phyloP scores from a whole-genome alignment of 768 basidiomycete species.

The Multifurca ochricompacta region DNA sequence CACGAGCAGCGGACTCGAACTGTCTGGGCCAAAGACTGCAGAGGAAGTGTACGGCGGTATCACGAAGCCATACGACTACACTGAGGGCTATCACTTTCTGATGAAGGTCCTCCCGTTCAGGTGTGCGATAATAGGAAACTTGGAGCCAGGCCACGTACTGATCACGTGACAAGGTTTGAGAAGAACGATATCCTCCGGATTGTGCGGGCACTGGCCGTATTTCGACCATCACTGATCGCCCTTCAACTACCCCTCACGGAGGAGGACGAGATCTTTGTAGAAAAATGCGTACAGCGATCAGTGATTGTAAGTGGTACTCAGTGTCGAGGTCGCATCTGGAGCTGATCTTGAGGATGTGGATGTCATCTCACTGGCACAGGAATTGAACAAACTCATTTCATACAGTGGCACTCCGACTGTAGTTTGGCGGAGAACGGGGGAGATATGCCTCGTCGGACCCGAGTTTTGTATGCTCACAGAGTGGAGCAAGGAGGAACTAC shows the following conservation, averaged over 20 bases:
- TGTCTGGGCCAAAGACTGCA: slow-evolving; percentile 19
- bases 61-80: slow-evolving; percentile 83
- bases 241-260: slow-evolving; percentile 95
- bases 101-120: slow-evolving; percentile 87
- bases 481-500: slow-evolving; percentile 79
- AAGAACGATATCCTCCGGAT: slow-evolving; percentile 94
- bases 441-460: slow-evolving; percentile 92
- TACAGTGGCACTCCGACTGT: slow-evolving; percentile 97
- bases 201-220: slow-evolving; percentile 89
- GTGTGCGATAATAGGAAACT: slow-evolving; percentile 39
- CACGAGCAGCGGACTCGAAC: slow-evolving; percentile 12
- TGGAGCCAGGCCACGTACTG: background rate
- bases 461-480: slow-evolving; percentile 95
- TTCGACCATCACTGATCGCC: slow-evolving; percentile 94
- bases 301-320: slow-evolving; percentile 53
- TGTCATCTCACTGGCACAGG: slow-evolving; percentile 38
- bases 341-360: slow-evolving; percentile 6
- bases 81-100: slow-evolving; percentile 91
- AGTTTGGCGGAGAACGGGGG: slow-evolving; percentile 96
- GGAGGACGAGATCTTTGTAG: slow-evolving; percentile 94
- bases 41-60: slow-evolving; percentile 54
- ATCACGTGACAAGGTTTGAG: slow-evolving; percentile 57
- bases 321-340: slow-evolving; percentile 5
- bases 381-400: slow-evolving; percentile 94
- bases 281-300: slow-evolving; percentile 91